Percentiles rank a stretch among this genome's conserved stretches.
Conservation (phyloP, 2,329 filamentous ascomycete genomes). For the Monilinia laxa region DNA sequence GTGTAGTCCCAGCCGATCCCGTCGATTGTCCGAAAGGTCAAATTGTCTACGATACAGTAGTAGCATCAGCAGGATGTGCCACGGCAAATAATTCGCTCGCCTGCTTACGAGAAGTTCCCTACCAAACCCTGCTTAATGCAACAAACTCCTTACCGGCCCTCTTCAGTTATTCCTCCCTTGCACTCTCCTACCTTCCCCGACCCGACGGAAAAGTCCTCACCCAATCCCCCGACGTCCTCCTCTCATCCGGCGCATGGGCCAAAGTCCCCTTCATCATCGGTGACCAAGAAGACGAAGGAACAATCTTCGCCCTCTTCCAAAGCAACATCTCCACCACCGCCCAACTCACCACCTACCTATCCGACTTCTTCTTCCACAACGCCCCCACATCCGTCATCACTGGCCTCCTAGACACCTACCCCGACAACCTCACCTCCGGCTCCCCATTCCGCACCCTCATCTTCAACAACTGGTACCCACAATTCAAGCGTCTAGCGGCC, state of each 20-base stretch:
- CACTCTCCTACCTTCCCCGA: constrained; percentile 71
- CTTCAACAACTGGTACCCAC: constrained; percentile 71
- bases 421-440: constrained; percentile 50
- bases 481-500: constrained; percentile 75
- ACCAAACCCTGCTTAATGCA: constrained; percentile 61
- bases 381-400: constrained; percentile 53
- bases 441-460: constrained; percentile 70
- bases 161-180: constrained; percentile 65
- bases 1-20: constrained; percentile 58
- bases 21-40: constrained; percentile 68
- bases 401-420: constrained; percentile 62
- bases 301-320: constrained; percentile 70
- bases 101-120: constrained; percentile 63
- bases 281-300: constrained; percentile 79
- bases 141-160: constrained; percentile 69
- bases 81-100: constrained; percentile 55
- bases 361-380: constrained; percentile 57
- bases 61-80: constrained; percentile 60
- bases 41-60: constrained; percentile 61
- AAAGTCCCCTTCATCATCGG: constrained; percentile 66
- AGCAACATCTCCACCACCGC: constrained; percentile 62
- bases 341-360: constrained; percentile 62
- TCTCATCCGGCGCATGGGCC: constrained; percentile 53
- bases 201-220: constrained; percentile 66
- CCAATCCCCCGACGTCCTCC: constrained; percentile 61